phyloP scores from a whole-genome alignment of 805 yeast genomes.

The Ogataea kodamae region DNA sequence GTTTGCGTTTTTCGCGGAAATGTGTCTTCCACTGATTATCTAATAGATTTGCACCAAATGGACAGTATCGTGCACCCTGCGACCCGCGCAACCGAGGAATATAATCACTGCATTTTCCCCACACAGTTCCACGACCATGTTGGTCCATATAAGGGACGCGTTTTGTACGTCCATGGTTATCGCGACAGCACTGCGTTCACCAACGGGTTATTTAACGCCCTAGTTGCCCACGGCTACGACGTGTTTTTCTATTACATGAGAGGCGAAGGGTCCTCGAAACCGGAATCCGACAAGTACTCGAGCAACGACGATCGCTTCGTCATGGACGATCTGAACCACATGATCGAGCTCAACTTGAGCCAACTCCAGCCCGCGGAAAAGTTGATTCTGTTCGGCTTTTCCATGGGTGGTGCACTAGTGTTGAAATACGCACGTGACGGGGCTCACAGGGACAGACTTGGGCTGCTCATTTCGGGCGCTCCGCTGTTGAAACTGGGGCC shows the following conservation, averaged over 20 bases:
- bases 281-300: slow-evolving; percentile 48
- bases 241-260: slow-evolving; percentile 69
- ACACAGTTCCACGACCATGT: slow-evolving; percentile 21
- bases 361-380: slow-evolving; percentile 34
- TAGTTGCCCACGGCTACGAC: slow-evolving; percentile 56
- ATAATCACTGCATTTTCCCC: slow-evolving; percentile 23
- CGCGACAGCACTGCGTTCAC: slow-evolving; percentile 54
- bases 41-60: slow-evolving; percentile 6
- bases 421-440: slow-evolving; percentile 63
- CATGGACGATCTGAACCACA: slow-evolving; percentile 57
- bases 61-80: slow-evolving; percentile 1
- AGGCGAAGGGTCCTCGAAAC: slow-evolving; percentile 68
- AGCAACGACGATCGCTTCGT: slow-evolving; percentile 53
- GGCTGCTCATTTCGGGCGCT: slow-evolving; percentile 49
- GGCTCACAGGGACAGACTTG: slow-evolving; percentile 41
- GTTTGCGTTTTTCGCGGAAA: slow-evolving; percentile 8
- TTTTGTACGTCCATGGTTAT: slow-evolving; percentile 69
- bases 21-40: slow-evolving; percentile 6
- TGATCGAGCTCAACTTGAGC: slow-evolving; percentile 44
- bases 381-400: slow-evolving; percentile 60
- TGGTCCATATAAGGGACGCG: slow-evolving; percentile 43
- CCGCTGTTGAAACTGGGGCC: slow-evolving; percentile 63
- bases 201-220: slow-evolving; percentile 48
- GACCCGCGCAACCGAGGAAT: slow-evolving; percentile 5
- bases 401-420: slow-evolving; percentile 79